Percentiles rank a stretch among this genome's conserved stretches.
Conservation (phyloP, 1,139 yeast genomes). For the Candida pseudoviswanathii region DNA sequence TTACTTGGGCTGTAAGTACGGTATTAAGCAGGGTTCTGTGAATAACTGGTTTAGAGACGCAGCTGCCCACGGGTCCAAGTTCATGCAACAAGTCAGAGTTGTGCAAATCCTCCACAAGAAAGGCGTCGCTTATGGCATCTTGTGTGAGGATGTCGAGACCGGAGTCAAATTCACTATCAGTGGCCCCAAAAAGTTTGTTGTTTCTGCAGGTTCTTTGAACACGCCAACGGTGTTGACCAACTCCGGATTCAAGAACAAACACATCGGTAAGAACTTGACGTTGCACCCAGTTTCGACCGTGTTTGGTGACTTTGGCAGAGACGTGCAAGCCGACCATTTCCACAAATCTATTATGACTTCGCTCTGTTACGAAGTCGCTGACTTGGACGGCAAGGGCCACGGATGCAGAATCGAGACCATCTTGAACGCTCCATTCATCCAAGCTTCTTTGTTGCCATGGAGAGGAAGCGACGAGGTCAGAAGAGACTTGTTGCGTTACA, state of each 20-base stretch:
- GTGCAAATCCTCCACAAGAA: constrained; percentile 37
- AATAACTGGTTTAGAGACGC: constrained; percentile 58
- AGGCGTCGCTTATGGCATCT: constrained; percentile 50
- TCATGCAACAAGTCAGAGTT: constrained; percentile 53
- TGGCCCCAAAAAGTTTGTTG: constrained; percentile 51
- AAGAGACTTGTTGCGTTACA: constrained; percentile 39
- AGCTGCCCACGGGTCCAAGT: constrained; percentile 47
- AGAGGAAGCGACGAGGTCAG: constrained; percentile 36
- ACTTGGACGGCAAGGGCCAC: constrained; percentile 57
- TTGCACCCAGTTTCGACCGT: constrained; percentile 53
- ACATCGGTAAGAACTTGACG: constrained; percentile 57
- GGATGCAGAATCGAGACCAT: constrained; percentile 60
- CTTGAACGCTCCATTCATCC: constrained; percentile 48
- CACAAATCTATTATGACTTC: constrained; percentile 54
- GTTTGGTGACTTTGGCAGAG: constrained; percentile 46
- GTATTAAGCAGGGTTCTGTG: constrained; percentile 57
- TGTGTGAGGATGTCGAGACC: constrained; percentile 33
- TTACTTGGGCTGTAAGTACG: constrained; percentile 55
- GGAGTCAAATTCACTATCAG: constrained; percentile 38
- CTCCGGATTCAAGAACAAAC: constrained; percentile 55
- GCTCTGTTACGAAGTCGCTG: constrained; percentile 51
- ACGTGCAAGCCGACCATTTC: constrained; percentile 36
- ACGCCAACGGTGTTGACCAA: constrained; percentile 54
- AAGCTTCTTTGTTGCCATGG: constrained; percentile 49
- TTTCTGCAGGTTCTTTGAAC: constrained; percentile 53